Evolutionary conservation across 441 rosid species (phyloP), one percentile per base, ranked within the genome.

Genomic region (Melianthus villosus): DNA sequence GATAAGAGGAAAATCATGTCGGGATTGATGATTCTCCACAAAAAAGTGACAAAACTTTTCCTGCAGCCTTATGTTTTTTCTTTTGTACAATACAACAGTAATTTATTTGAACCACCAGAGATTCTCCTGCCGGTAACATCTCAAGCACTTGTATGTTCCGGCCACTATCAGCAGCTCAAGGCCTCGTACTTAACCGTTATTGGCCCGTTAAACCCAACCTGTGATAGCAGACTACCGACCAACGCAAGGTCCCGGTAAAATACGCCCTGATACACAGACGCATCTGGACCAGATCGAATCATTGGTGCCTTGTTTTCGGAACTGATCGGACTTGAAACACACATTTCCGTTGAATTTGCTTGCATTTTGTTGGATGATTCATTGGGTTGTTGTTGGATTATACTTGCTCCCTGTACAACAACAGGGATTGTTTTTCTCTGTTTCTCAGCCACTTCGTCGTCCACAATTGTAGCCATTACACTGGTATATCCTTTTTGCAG

Each of bases 161-260:
- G 44, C 23, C 34, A 40, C 45, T 25, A 30, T 73, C 55, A 87
- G 75, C 89, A 83, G 64, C 86, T 87, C 34, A 87, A 44, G 7
- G 97, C 94, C 40, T 83, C 80, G 18, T 69, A 87, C 44, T 82
- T 80, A 44, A 83, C 65, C 40, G 82, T 71, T 48, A 87, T 50
- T 46, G 91, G 75, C 31, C 75, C 80, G 44, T 63, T 80, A 42
- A 87, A 82, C 66, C 91, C 93, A 48, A 59, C 68, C 22, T 75
- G 86, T 16, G 94, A 59, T 16, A 82, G 56, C 68, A 86, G 52
- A 71, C 22, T 80, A 37, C 81, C 74, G 16, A 77, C 85, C 1
- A 57, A 72, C 0, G 84, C 75, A 4, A 82, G 67, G 43, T 87
- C 97, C 23, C 97, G 65, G 65, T 93, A 82, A 60, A 87, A 87